Evolutionary conservation across 2,329 filamentous ascomycete genomes (phyloP).

Genomic region (Calonectria naviculata): DNA sequence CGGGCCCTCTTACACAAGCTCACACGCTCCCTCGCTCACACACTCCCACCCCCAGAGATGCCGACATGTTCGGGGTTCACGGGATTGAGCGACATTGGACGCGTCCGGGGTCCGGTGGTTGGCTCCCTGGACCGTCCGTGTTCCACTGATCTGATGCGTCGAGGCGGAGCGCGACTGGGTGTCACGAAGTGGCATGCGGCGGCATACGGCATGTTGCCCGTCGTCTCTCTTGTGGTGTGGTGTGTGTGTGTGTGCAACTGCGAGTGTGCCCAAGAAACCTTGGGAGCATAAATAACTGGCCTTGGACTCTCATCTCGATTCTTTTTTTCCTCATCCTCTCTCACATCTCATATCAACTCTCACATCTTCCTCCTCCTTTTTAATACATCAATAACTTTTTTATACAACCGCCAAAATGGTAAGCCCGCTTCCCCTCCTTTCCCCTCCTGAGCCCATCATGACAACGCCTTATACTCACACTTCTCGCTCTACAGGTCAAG

Average conservation of each 20-base stretch:
- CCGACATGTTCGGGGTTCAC: constrained; percentile 41
- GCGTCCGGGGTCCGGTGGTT: constrained; percentile 1
- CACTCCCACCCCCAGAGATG: constrained; percentile 25
- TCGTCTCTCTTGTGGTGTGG: constrained; percentile 4
- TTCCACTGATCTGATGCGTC: constrained; percentile 13
- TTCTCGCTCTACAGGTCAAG: constrained; percentile 76
- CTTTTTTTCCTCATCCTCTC: constrained; percentile 15
- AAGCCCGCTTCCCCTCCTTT: constrained; percentile 19
- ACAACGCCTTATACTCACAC: constrained; percentile 32
- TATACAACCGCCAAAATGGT: constrained; percentile 43
- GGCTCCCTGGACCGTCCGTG: constrained; percentile 1
- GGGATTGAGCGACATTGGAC: constrained; percentile 40
- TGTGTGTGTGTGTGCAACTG: not conserved
- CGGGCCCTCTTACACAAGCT: not conserved
- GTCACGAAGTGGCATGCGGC: constrained; percentile 12
- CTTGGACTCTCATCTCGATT: constrained; percentile 28
- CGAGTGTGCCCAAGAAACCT: constrained; percentile 12
- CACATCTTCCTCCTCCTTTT: constrained; percentile 27
- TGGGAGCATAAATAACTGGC: constrained; percentile 42
- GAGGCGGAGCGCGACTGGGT: constrained; percentile 13
- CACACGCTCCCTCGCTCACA: not conserved
- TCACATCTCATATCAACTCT: constrained; percentile 8
- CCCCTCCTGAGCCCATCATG: not conserved
- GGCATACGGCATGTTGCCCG: constrained; percentile 16
- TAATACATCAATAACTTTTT: constrained; percentile 23